Conservation (phyloP, 345 rosid genomes). For the Euphorbia tirucalli region DNA sequence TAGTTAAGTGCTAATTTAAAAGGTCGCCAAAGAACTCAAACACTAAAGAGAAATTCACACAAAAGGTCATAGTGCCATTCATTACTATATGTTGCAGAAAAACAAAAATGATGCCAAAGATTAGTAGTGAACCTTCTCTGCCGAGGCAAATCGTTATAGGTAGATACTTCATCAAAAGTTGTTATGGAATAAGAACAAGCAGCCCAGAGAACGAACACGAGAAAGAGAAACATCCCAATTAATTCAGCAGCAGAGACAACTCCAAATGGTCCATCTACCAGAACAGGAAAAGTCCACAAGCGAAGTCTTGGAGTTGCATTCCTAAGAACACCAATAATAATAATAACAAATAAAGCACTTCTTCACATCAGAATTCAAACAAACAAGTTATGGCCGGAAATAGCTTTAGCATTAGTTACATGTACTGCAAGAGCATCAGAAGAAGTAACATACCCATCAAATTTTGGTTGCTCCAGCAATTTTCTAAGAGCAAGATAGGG, state of each 20-base stretch:
- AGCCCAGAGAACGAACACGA: slow-evolving; percentile 62
- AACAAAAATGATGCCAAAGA: not conserved
- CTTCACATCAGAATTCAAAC: not conserved
- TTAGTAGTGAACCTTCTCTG: slow-evolving; percentile 31
- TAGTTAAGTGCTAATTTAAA: not conserved
- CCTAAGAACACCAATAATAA: no score
- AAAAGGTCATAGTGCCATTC: no score
- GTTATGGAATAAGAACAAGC: slow-evolving; percentile 47
- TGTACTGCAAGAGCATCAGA: not conserved
- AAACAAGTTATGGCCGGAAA: not conserved
- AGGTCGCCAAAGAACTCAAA: not conserved
- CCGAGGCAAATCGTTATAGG: slow-evolving; percentile 13
- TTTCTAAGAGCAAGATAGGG: slow-evolving; percentile 46
- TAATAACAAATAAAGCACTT: no score
- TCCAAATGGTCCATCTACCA: slow-evolving; percentile 88
- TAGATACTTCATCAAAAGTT: slow-evolving; percentile 18
- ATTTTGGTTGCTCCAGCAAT: slow-evolving; percentile 33
- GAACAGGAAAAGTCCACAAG: slow-evolving; percentile 81
- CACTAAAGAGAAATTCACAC: not conserved
- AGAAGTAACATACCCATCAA: slow-evolving; percentile 9
- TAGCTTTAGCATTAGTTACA: not conserved
- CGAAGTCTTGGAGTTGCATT: slow-evolving; percentile 44
- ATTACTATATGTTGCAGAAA: no score
- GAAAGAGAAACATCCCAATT: slow-evolving; percentile 63
- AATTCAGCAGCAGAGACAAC: slow-evolving; percentile 94